Percentiles rank a stretch among this genome's conserved stretches.
Conservation (phyloP, 306 rosid genomes). For the Vicia sativa region DNA sequence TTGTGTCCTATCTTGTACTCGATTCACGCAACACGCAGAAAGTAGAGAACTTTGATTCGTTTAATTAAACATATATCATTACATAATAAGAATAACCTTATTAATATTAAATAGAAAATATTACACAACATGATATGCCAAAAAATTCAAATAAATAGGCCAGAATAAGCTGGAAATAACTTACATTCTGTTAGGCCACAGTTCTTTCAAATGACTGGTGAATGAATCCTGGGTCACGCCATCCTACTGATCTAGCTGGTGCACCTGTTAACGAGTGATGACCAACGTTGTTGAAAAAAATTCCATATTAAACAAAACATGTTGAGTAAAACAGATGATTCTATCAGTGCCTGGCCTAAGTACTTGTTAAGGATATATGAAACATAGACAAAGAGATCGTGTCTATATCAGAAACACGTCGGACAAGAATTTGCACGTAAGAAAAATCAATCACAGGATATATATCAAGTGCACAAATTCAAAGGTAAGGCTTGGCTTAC, state of each 20-base stretch:
- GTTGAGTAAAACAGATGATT: background rate
- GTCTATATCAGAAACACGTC: background rate
- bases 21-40: slow-evolving; percentile 49
- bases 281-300: background rate
- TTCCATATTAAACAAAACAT: background rate
- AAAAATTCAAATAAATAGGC: background rate
- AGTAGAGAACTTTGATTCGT: background rate
- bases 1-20: too few species aligned
- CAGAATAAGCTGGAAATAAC: slow-evolving; percentile 28
- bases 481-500: slow-evolving; percentile 47
- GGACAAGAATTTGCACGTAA: background rate
- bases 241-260: slow-evolving; percentile 87
- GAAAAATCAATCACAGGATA: background rate
- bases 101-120: too few species aligned
- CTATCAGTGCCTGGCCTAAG: background rate
- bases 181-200: slow-evolving; percentile 85
- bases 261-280: slow-evolving; percentile 53
- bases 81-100: too few species aligned
- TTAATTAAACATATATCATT: slow-evolving; percentile 3
- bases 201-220: slow-evolving; percentile 73
- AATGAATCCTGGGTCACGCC: slow-evolving; percentile 91
- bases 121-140: background rate
- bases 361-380: background rate
- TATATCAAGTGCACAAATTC: background rate
- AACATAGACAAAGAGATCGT: background rate